Base-by-base conservation (phyloP, 495 filamentous ascomycete species). In the Chaetomium tenue region DNA sequence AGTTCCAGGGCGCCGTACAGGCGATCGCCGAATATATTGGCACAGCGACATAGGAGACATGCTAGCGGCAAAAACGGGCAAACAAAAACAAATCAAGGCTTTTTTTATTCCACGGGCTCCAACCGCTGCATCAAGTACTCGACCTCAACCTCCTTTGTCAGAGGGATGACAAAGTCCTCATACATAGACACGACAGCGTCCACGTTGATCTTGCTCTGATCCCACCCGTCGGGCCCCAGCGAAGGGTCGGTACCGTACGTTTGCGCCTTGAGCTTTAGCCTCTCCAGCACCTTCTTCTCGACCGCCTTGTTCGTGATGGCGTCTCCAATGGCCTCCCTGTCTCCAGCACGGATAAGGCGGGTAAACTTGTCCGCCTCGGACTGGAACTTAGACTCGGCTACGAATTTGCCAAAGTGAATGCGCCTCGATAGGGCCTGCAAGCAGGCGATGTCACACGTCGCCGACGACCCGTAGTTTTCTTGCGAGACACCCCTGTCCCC, bases 331-430 rank as follows among this genome's bases (percentile, higher is more conserved):
- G 88, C 95, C 13, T 82, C 75, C 5, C 91, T 80, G 77, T 99
- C 93, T 58, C 81, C 86, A 15, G 83, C 87, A 68, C 85, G 85
- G 75, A 99, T 97, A 78, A 97, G 73, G 59, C 78, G 74, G 1
- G 91, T 91, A 75, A 92, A 98, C 61, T 73, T 79, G 69, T 93
- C 91, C 33, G 87, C 84, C 68, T 97, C 91, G 63, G 89, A 86
- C 69, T 83, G 85, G 75, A 97, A 99, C 81, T 99, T 99, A n/a
- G 90, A 88, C 81, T 99, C 95, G 13, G 95, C 95, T 5, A 99
- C 95, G 71, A 97, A 97, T 81, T 97, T 99, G 62, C 95, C 95
- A 77, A 97, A 99, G 76, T 99, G 95, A 66, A 99, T 91, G 54
- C 95, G 83, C 20, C 93, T 83, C 50, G 92, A 96, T 13, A 99